Evolutionary conservation across 202 grass and related monocot species (phyloP).

Genomic region (Panicum virgatum): DNA sequence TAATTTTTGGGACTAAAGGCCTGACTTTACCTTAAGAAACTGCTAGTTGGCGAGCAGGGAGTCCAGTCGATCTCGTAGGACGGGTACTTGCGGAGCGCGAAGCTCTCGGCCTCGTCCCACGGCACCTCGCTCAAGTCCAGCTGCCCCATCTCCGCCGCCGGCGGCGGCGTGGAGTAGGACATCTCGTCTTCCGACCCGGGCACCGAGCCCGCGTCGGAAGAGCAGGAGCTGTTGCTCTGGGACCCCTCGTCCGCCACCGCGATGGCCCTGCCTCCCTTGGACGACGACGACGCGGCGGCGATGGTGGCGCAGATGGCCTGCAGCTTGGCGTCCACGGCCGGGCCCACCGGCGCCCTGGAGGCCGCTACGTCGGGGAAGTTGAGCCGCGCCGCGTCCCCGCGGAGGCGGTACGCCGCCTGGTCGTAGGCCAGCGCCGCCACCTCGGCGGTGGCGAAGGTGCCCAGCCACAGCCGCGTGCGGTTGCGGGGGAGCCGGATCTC

Average conservation of each 20-base stretch:
- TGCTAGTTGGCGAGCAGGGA: conserved; percentile 48
- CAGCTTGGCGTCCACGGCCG: conserved; percentile 57
- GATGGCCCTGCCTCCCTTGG: background rate
- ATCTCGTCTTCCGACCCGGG: conserved; percentile 25
- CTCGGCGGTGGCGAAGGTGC: conserved; percentile 88
- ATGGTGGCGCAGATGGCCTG: conserved; percentile 56
- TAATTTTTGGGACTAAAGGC: no score
- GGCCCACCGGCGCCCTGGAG: conserved; percentile 37
- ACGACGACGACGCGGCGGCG: conserved; percentile 25
- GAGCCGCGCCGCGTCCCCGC: no score
- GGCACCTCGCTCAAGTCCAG: conserved; percentile 61
- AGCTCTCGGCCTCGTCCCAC: conserved; percentile 58
- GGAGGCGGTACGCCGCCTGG: conserved; percentile 51
- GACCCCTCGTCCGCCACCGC: no score
- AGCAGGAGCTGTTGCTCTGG: conserved; percentile 26
- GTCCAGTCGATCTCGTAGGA: conserved; percentile 68
- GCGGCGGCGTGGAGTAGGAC: background rate
- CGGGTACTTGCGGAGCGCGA: no score
- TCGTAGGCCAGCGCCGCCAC: conserved; percentile 60
- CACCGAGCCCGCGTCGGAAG: background rate
- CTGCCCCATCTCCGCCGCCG: conserved; percentile 40
- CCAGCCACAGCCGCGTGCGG: conserved; percentile 70
- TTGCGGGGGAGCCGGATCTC: conserved; percentile 86
- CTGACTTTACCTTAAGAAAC: no score
- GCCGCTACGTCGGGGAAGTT: conserved; percentile 43